Evolutionary conservation across 257 asterid genomes (phyloP), one percentile per base, ranked within the genome.

Genomic region (Lantana camara): DNA sequence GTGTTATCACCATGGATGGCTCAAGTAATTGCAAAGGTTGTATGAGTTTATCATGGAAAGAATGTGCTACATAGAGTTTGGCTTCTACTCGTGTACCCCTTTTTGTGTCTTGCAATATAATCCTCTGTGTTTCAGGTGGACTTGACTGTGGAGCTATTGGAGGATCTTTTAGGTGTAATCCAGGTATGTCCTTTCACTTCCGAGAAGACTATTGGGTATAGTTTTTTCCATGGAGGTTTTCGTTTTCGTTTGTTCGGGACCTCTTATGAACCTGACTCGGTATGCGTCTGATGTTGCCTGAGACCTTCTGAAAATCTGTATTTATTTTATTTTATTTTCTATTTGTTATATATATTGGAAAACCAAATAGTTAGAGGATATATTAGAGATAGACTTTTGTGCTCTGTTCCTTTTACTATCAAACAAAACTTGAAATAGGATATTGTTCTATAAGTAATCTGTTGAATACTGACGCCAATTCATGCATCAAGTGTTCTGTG

Each of bases 1-100:
- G 95, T 93, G 45, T 63, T 93, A 59, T 91, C 95, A 58, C 96
- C 99, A 66, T 93, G 99, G 97, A 84, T 83, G 68, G 81, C 92
- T 77, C 99, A 87, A 84, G 89, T 93, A 45, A 81, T 93, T 61
- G 97, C 95, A 34, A 93, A 93, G 97, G 99, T 88, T 60, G 56
- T 69, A 54, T 44, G 55, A 38, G 24, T 2, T 55, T 17, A 44
- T 69, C 70, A 27, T 51, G 49, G 40, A 60, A 70, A 37, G 53
- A 32, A 32, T 75, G 30, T 57, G 65, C 66, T 49, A n/a, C 22
- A 56, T 57, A 41, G 51, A 21, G 56, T 66, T 73, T 57, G 53
- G 66, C 56, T 41, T 58, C 67, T 22, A 57, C 38, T 54, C 61
- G 44, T 61, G 69, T 17, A 64, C 56, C 63, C 12, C 13, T 57